Conservation (phyloP, 192 early-diverging fungal genomes). For the Podila epigama region DNA sequence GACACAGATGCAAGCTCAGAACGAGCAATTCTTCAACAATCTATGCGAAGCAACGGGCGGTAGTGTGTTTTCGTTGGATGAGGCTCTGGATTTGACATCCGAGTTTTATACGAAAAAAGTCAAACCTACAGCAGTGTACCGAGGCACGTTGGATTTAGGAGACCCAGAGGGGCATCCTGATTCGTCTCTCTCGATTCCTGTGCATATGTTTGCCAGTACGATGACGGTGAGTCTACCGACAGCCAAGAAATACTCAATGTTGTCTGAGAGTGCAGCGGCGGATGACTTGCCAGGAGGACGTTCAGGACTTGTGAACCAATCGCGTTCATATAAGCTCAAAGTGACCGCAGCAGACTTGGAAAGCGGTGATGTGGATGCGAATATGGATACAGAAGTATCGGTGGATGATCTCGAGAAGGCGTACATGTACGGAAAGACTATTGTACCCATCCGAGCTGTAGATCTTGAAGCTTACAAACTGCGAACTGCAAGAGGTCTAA, state of each 20-base stretch:
- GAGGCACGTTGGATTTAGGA: constrained; percentile 60
- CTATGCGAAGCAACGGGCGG: constrained; percentile 41
- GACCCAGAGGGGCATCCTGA: constrained; percentile 55
- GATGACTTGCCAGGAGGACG: constrained; percentile 25
- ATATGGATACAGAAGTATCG: constrained; percentile 40
- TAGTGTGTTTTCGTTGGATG: constrained; percentile 52
- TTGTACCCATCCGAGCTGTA: constrained; percentile 66
- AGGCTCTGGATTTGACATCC: constrained; percentile 55
- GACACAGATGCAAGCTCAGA: constrained; percentile 39
- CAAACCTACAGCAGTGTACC: constrained; percentile 60
- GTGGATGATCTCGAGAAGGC: constrained; percentile 67
- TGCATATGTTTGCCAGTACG: constrained; percentile 66
- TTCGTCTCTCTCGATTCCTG: constrained; percentile 54
- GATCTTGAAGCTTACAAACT: constrained; percentile 71
- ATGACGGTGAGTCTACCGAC: constrained; percentile 59
- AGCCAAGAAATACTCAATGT: constrained; percentile 70
- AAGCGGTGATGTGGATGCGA: constrained; percentile 17
- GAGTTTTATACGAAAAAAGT: constrained; percentile 63
- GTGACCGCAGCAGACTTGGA: constrained; percentile 31
- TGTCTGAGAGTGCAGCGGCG: constrained; percentile 53
- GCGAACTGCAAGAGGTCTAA: constrained; percentile 61
- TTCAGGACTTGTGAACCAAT: constrained; percentile 48
- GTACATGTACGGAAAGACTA: constrained; percentile 73
- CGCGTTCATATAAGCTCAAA: constrained; percentile 42
- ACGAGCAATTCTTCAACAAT: constrained; percentile 61